Conservation (phyloP, 2,329 filamentous ascomycete genomes). For the Trichoderma sp. region DNA sequence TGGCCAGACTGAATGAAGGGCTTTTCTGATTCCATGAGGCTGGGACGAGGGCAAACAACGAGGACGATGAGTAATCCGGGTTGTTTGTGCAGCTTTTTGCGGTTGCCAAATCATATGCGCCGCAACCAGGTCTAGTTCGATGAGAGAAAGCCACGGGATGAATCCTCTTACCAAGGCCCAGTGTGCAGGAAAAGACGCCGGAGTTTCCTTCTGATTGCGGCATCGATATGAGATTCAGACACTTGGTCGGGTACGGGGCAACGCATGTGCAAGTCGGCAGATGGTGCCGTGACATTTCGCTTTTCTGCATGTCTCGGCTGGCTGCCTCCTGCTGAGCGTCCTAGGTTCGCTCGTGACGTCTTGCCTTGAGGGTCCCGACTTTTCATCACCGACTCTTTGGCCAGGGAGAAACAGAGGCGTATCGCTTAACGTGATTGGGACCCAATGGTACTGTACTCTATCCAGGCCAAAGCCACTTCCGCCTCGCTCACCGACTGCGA, state of each 20-base stretch:
- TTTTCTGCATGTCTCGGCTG: slow-evolving; percentile 8
- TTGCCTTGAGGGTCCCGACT: not conserved
- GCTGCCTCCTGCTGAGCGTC: not conserved
- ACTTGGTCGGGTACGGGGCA: not conserved
- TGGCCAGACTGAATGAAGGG: not conserved
- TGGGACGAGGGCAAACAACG: not conserved
- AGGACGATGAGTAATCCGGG: not conserved
- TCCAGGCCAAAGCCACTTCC: not conserved
- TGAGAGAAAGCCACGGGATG: not conserved
- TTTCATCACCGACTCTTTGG: slow-evolving; percentile 5
- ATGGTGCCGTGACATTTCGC: not conserved
- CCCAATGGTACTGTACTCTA: not conserved
- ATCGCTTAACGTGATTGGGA: not conserved
- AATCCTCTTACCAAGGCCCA: not conserved
- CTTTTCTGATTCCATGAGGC: not conserved
- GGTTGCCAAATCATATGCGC: not conserved
- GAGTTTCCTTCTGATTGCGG: not conserved
- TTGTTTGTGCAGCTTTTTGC: not conserved
- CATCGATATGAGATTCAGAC: not conserved
- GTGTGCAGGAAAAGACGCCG: not conserved
- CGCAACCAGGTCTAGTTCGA: not conserved
- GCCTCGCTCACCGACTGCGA: not conserved
- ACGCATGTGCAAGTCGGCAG: not conserved
- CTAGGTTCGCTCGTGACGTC: not conserved
- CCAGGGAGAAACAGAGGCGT: not conserved